Percentiles rank a stretch among this genome's conserved stretches.
Conservation (phyloP, 257 asterid genomes). For the Henckelia pumila region DNA sequence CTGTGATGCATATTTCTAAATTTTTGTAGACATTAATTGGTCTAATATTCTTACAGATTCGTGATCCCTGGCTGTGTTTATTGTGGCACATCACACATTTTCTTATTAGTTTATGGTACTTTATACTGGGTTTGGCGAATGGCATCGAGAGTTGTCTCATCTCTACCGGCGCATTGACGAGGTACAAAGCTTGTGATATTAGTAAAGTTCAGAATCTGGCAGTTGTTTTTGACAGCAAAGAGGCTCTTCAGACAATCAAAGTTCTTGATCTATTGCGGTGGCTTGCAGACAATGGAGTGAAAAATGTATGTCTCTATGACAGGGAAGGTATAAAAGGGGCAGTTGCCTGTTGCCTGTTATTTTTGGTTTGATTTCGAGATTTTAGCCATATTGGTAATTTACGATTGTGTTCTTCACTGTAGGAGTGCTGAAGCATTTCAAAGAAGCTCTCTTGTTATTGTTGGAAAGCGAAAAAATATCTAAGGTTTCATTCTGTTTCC, state of each 20-base stretch:
- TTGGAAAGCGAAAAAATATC: conserved; percentile 38
- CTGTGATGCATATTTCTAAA: background rate
- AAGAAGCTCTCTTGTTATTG: conserved; percentile 55
- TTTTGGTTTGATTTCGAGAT: background rate
- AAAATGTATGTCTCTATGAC: conserved; percentile 79
- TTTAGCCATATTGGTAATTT: conserved; percentile 4
- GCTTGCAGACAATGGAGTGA: conserved; percentile 65
- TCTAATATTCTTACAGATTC: conserved; percentile 39
- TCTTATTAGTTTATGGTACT: conserved; percentile 62
- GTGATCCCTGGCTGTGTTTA: conserved; percentile 43
- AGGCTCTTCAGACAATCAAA: conserved; percentile 65
- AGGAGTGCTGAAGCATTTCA: conserved; percentile 80
- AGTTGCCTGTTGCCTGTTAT: background rate
- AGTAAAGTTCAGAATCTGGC: conserved; percentile 78
- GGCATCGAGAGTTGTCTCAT: conserved; percentile 68
- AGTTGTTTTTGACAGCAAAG: conserved; percentile 84
- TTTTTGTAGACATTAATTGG: background rate
- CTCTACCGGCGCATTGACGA: conserved; percentile 49
- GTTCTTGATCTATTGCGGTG: conserved; percentile 70
- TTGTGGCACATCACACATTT: conserved; percentile 69
- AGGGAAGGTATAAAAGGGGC: conserved; percentile 58
- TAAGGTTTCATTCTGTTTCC: conserved; percentile 33
- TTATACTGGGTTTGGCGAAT: conserved; percentile 39
- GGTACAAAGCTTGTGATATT: conserved; percentile 51
- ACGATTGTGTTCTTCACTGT: conserved; percentile 21